Evolutionary conservation across 495 filamentous ascomycete genomes (phyloP), one percentile per base, ranked within the genome.

Genomic region (Hyaloscypha hepaticicola): DNA sequence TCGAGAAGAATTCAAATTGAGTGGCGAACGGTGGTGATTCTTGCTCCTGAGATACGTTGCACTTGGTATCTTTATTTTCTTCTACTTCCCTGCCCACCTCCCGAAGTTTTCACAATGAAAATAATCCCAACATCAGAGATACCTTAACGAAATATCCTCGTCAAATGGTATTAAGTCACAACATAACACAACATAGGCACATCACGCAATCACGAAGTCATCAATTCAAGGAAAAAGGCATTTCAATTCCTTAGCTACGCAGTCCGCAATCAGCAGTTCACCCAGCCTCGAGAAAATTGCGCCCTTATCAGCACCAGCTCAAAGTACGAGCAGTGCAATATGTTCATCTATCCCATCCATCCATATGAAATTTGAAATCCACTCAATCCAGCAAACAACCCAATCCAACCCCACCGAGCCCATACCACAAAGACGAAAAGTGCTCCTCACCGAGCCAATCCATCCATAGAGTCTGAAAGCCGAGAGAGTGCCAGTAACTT

Each of bases 401-500:
- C 38, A 45, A 14, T 19, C 38, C 38, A 45, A 45, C 19, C 38
- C 38, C 16, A 45, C n/a, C n/a, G 38, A 45, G 11, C 38, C 31
- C 38, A 45, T 1, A 4, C 38, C 14, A 45, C 38, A 16, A 11
- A 45, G 38, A 45, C 38, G 38, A 45, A 45, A 22, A 38, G n/a
- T 58, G 4, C 50, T 29, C 26, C 22, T 28, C 25, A 21, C 5
- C 27, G 16, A 29, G 38, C 11, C 12, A 4, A 9, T 45, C 38
- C 38, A 45, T 45, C 38, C 38, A 45, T 45, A 4, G 38, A 16
- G 5, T 45, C 38, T 1, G 38, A 45, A 45, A 45, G 38, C 16
- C 38, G 38, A 24, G 31, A 41, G 3, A 8, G 56, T 38, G 56
- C 56, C 56, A 38, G 56, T 31, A 59, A 59, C 29, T 22, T 5